Base-by-base conservation (phyloP, 2,329 filamentous ascomycete species). In the Colletotrichum truncatum region DNA sequence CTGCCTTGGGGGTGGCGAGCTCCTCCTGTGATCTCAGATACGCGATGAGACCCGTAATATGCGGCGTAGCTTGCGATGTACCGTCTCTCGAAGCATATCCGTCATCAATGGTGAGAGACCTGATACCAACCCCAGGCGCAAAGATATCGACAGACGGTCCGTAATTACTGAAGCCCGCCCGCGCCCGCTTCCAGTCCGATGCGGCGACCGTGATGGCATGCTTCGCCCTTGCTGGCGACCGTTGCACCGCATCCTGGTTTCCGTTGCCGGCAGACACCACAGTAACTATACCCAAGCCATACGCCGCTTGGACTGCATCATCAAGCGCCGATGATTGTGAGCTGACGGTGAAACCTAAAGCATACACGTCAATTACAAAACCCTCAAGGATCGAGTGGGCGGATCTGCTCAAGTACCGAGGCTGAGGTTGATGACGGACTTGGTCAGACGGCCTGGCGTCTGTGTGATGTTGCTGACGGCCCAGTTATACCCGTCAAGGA, bases 261-360 rank as follows among this genome's bases (percentile, higher is more conserved):
- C 70, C 39, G 71, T 88, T 88, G 12, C 86, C 86, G 12, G 86
- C 85, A 4, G 86, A 85, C 1, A 86, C 85, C 30, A 84, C 82
- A 1, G 83, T 79, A 52, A 85, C 79, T 18, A 89, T 74, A 16
- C 85, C 85, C 2, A 73, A 71, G 23, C 72, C 70, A 69, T 80
- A 81, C 38, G 84, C 82, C 32, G 74, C 76, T 36, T 80, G 76
- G 16, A 87, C 79, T 45, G 84, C 84, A 30, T 71, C 71, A 77
- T 88, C 88, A 69, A 87, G 77, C 32, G 85, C 77, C 0, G 75
- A 68, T 0, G 81, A 83, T 30, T 30, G 18, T 25, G 55, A 51
- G 21, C 61, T 60, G 46, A 53, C 46, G 14, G 36, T 16, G 62
- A 71, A 74, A n/a, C 39, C 61, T 60, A 34, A 11, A 56, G 21